Base-by-base conservation (phyloP, 495 filamentous ascomycete genomes). In the Pyrenopolyporus hunteri region DNA sequence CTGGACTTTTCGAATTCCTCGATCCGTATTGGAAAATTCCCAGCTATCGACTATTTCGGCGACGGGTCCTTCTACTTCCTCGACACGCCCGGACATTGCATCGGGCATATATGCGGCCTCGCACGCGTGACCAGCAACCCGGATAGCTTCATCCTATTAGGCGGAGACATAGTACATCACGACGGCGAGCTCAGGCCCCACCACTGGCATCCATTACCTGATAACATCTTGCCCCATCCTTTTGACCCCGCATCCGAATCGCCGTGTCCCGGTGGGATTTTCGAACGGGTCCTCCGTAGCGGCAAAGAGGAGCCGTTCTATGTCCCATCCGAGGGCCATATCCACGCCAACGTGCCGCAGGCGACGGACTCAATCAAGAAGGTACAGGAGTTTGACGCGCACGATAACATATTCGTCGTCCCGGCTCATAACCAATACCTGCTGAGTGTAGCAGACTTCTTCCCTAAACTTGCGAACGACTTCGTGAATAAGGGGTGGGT, bases 61-160 rank as follows among this genome's bases (percentile, higher is more conserved):
- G 85, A 87, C 61, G 84, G 85, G 6, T 79, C 76, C 17, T 80
- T 87, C 54, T 85, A 84, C 67, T 73, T 87, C 31, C 73, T 87
- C 39, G 74, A 84, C 61, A 58, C 78, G 0, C 83, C 84, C 2
- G 85, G 85, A 9, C 85, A 87, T 53, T 74, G 77, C 8, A 68
- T 79, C 23, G 85, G 86, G 0, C 85, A 89, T 59, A 74, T 86
- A 3, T 79, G 78, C 54, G 85, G 59, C 0, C 70, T 89, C 3
- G 85, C 82, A 7, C 70, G 84, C 1, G 81, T 80, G 7, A 83
- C 79, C 0, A 54, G 65, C 6, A 43, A 47, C 16, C 68, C 74
- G 1, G 76, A 80, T 14, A 80, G 78, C 5, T 87, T 84, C 64
- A 72, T 87, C 56, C 69, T 85, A 8, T 72, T 86, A 71, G 81